Conservation (phyloP, 2,329 filamentous ascomycete species). For the Thelonectria olida region DNA sequence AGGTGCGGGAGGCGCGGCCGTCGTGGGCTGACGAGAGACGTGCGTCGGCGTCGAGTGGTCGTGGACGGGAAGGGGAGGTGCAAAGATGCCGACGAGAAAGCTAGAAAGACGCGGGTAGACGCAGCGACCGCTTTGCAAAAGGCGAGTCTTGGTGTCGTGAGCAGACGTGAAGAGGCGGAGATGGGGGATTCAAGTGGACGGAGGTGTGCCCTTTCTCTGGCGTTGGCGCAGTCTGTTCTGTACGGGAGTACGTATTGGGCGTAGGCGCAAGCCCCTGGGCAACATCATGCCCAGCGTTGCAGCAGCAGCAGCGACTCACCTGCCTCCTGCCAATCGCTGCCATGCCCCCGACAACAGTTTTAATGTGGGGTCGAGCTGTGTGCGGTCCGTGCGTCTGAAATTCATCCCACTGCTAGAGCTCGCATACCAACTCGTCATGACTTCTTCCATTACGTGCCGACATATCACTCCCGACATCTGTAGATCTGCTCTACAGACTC, state of each 20-base stretch:
- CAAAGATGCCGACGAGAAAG: slow-evolving; percentile 20
- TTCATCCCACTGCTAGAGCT: slow-evolving; percentile 31
- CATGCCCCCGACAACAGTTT: too few species aligned
- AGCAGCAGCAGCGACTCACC: slow-evolving; percentile 26
- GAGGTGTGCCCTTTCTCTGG: slow-evolving; percentile 23
- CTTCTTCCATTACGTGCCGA: slow-evolving; percentile 30
- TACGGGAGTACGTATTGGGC: slow-evolving; percentile 10
- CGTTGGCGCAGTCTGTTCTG: slow-evolving; percentile 14
- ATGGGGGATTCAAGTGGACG: slow-evolving; percentile 18
- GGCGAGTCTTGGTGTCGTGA: slow-evolving; percentile 8
- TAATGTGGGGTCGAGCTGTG: neutral
- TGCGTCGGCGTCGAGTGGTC: slow-evolving; percentile 19
- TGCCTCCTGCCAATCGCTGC: slow-evolving; percentile 35
- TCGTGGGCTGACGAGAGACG: slow-evolving; percentile 33
- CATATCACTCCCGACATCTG: slow-evolving; percentile 12
- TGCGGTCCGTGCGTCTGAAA: slow-evolving; percentile 33
- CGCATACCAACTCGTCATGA: slow-evolving; percentile 37
- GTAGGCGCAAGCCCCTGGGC: slow-evolving; percentile 8
- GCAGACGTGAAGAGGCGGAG: slow-evolving; percentile 26
- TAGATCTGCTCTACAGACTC: slow-evolving; percentile 24
- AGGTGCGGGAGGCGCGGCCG: slow-evolving; percentile 34
- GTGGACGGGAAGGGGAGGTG: slow-evolving; percentile 25
- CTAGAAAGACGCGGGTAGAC: slow-evolving; percentile 3
- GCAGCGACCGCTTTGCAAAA: slow-evolving; percentile 15
- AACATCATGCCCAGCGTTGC: too few species aligned